Evolutionary conservation across 176 grass and related monocot species (phyloP), one percentile per base, ranked within the genome.

Genomic region (Aegilops sharonensis): DNA sequence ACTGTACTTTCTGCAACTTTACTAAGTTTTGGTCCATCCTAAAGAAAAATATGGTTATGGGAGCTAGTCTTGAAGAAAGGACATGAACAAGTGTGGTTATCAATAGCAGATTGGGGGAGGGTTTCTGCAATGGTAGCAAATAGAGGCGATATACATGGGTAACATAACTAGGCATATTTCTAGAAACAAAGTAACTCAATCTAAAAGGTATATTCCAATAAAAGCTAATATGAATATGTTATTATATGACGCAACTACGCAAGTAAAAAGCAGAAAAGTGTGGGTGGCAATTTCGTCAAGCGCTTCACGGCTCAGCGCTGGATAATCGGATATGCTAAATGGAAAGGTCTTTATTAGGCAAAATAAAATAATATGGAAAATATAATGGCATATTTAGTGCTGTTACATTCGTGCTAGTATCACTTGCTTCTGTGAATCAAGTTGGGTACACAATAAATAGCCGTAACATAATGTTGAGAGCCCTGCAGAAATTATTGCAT

Each of bases 401-500:
- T 56, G 40, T 67, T 74, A 80, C 68, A 67, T 83, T 76, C 6
- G 13, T 68, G 47, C 47, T 82, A 68, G 80, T 42, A 81, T 61
- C 61, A 76, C 80, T 56, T 81, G 61, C 48, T 75, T 48, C 83
- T 76, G 25, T 35, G 34, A 61, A 81, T 85, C 83, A 75, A 85
- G 13, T 73, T 83, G 79, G 73, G 32, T 73, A 80, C 83, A 27
- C 6, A 73, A 65, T 82, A 86, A 86, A 86, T 69, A 61, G 8
- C 45, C 24, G 68, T 61, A 56, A 67, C 52, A 74, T 36, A 80
- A 84, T 60, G 27, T 85, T 89, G 61, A 78, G 34, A 79, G 39
- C 17, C 31, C 11, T 14, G 12, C 11, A 34, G 79, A 83, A 79
- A 60, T 50, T 79, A 64, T 79, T 87, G 25, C 54, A 35, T 23